Percentiles rank a stretch among this genome's conserved stretches.
phyloP scores from a whole-genome alignment of 805 yeast genomes.

The Peterozyma toletana region DNA sequence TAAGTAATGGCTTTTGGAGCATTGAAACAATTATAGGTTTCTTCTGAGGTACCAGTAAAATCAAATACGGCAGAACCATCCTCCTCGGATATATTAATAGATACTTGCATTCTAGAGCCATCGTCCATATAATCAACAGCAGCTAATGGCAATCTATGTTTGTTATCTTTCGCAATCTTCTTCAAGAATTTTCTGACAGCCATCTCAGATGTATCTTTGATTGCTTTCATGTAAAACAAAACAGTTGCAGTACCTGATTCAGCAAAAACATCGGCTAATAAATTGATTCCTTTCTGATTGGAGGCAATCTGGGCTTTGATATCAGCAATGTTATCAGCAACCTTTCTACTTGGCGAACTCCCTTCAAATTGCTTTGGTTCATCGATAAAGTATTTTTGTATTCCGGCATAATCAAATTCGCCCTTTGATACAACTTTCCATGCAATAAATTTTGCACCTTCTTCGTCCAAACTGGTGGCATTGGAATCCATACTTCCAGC shows the following conservation, averaged over 20 bases:
- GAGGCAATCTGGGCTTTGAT: conserved; percentile 36
- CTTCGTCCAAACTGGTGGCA: conserved; percentile 45
- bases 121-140: conserved; percentile 50
- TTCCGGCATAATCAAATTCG: conserved; percentile 44
- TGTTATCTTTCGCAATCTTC: conserved; percentile 30
- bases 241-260: conserved; percentile 31
- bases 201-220: conserved; percentile 32
- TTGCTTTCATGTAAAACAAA: conserved; percentile 31
- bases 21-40: conserved; percentile 44
- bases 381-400: conserved; percentile 35
- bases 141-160: conserved; percentile 19
- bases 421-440: conserved; percentile 44
- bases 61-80: conserved; percentile 41
- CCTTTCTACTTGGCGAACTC: conserved; percentile 47
- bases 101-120: conserved; percentile 41
- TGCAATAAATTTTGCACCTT: conserved; percentile 48
- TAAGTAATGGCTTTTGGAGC: conserved; percentile 48
- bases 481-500: conserved; percentile 53
- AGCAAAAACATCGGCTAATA: conserved; percentile 27
- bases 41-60: conserved; percentile 45
- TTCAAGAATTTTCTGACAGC: conserved; percentile 23
- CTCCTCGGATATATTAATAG: conserved; percentile 30
- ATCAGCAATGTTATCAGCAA: conserved; percentile 43
- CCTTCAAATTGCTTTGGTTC: conserved; percentile 41
- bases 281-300: conserved; percentile 35